A percentile compares a stretch with the other conserved stretches of the same genome.
Conservation (phyloP, 371 early-diverging fungal species). For the Mucor circinelloides region DNA sequence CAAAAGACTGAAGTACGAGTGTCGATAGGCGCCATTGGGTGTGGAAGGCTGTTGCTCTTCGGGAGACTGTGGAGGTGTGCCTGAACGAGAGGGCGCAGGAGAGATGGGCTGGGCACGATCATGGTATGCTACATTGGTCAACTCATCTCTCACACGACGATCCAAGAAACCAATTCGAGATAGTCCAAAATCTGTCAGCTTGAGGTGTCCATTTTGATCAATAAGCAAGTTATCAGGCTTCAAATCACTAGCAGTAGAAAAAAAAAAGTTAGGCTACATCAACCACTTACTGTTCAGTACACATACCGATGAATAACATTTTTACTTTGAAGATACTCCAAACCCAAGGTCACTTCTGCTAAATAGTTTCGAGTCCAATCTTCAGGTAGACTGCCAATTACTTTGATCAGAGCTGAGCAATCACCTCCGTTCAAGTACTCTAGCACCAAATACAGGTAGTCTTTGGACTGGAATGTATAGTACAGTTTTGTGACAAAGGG, state of each 20-base stretch:
- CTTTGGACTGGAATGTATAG: slow-evolving; percentile 91
- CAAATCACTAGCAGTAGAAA: slow-evolving; percentile 62
- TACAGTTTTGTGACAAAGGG: slow-evolving; percentile 95
- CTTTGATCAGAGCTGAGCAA: slow-evolving; percentile 90
- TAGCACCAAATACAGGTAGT: slow-evolving; percentile 92
- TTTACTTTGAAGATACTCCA: slow-evolving; percentile 91
- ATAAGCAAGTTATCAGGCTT: slow-evolving; percentile 94
- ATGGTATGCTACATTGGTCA: slow-evolving; percentile 29
- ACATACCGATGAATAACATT: slow-evolving; percentile 84
- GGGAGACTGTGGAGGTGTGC: slow-evolving; percentile 42
- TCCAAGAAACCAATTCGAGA: slow-evolving; percentile 87
- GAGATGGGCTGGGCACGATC: slow-evolving; percentile 37
- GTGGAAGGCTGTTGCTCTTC: slow-evolving; percentile 11
- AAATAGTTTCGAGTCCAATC: slow-evolving; percentile 92
- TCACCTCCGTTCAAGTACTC: slow-evolving; percentile 98
- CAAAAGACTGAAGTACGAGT: slow-evolving; percentile 37
- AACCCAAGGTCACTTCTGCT: slow-evolving; percentile 91
- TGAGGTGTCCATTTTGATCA: slow-evolving; percentile 88
- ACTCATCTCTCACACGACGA: slow-evolving; percentile 71
- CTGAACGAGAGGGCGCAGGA: slow-evolving; percentile 48
- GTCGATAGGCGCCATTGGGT: slow-evolving; percentile 29
- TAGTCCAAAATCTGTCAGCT: slow-evolving; percentile 95
- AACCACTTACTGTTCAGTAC: slow-evolving; percentile 9
- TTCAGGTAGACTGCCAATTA: slow-evolving; percentile 80
- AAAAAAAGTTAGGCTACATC: neutral